Conservation (phyloP, 75 land plant genomes). For the Gnetum montanum region DNA sequence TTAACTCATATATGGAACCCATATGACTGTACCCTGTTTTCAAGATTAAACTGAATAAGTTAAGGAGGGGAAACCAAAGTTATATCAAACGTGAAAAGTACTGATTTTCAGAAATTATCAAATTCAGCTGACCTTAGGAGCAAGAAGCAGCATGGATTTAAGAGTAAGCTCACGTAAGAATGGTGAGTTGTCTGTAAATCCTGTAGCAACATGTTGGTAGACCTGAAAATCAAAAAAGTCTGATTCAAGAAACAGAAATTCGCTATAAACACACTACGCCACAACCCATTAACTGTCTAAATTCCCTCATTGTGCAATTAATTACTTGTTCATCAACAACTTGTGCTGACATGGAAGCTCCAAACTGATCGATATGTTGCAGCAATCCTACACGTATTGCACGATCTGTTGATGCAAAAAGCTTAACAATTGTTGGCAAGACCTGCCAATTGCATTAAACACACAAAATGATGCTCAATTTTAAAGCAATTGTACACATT, state of each 20-base stretch:
- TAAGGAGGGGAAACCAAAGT: too few relatives aligned
- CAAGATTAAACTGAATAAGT: too few relatives aligned
- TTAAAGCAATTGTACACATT: too few relatives aligned
- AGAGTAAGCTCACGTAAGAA: constrained; percentile 94
- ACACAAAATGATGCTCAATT: too few relatives aligned
- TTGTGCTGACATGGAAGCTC: constrained; percentile 74
- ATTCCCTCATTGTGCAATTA: neutral
- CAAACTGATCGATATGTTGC: constrained; percentile 96
- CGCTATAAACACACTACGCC: neutral
- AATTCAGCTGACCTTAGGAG: constrained; percentile 93
- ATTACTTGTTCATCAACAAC: constrained; percentile 99
- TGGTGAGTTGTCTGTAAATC: constrained; percentile 92
- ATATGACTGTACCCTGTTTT: too few relatives aligned
- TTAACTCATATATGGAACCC: too few relatives aligned
- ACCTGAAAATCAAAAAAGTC: constrained; percentile 39
- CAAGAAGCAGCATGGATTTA: constrained; percentile 90
- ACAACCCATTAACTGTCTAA: neutral
- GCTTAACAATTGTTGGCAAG: constrained; percentile 86
- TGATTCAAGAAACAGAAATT: constrained; percentile 1
- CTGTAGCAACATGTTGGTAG: constrained; percentile 88
- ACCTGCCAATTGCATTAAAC: too few relatives aligned
- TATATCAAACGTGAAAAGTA: too few relatives aligned
- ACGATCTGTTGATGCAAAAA: constrained; percentile 93
- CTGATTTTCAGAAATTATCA: too few relatives aligned
- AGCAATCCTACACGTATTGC: constrained; percentile 81